A percentile compares a stretch with the other conserved stretches of the same genome.
These are phyloP conservation scores for Tetrahymena thermophila DNA, from an alignment of 73 alveolate genomes.

Conservation along the genomic window DNA sequence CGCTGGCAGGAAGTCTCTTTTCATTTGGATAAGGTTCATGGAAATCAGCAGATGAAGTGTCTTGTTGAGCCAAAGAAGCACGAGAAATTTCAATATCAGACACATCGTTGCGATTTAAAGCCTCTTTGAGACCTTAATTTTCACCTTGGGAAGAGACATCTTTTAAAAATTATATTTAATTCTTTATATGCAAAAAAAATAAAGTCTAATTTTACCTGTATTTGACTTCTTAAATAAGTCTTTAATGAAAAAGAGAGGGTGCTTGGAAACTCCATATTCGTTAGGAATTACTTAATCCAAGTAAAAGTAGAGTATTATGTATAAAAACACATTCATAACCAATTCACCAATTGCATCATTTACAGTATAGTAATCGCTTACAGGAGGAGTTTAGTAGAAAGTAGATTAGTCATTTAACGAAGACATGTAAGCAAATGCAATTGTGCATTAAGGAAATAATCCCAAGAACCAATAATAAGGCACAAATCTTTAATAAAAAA, in stretches of 20 bases:
- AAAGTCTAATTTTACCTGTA: neutral
- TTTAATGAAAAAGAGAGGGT: slow-evolving; percentile 46
- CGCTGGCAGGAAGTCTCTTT: slow-evolving; percentile 5
- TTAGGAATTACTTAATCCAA: slow-evolving; percentile 70
- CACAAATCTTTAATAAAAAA: neutral
- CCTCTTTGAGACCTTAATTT: neutral
- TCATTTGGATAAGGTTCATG: slow-evolving; percentile 12
- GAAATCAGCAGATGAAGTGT: slow-evolving; percentile 24
- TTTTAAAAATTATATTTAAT: neutral
- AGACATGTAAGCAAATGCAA: slow-evolving; percentile 27
- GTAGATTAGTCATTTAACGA: slow-evolving; percentile 11
- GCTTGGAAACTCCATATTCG: slow-evolving; percentile 67
- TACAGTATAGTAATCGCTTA: slow-evolving; percentile 9
- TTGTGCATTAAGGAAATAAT: slow-evolving; percentile 17
- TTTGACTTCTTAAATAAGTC: neutral
- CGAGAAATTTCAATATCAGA: neutral
- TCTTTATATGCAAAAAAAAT: neutral
- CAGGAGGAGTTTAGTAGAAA: neutral
- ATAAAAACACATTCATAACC: slow-evolving; percentile 37
- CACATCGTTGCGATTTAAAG: neutral
- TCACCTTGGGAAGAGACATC: neutral
- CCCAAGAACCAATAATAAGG: neutral
- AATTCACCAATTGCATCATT: slow-evolving; percentile 1
- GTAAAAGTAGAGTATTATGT: slow-evolving; percentile 54
- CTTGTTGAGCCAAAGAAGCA: neutral